Conservation (phyloP, 495 filamentous ascomycete genomes). For the Articulospora tetracladia region DNA sequence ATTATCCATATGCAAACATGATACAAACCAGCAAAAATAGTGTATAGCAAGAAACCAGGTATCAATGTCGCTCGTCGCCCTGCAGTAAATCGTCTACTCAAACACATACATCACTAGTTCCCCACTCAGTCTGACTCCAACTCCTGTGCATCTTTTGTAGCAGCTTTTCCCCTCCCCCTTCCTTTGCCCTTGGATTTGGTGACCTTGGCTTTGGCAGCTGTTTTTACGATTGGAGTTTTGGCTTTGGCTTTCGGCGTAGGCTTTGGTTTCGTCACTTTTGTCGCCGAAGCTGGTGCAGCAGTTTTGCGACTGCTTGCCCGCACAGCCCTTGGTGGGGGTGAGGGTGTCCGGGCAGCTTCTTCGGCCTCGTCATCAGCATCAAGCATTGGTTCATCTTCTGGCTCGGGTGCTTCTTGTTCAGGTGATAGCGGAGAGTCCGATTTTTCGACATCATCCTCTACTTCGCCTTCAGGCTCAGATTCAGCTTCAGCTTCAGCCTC, state of each 20-base stretch:
- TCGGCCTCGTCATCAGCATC: constrained; percentile 3
- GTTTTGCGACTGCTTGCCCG: not conserved
- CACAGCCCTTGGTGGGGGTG: not conserved
- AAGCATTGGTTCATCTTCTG: constrained; percentile 25
- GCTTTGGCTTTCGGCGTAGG: not conserved
- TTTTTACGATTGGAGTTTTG: not conserved
- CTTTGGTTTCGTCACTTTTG: not conserved
- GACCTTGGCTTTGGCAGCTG: not conserved
- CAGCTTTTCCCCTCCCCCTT: constrained; percentile 7
- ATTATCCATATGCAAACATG: not conserved
- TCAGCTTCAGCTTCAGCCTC: not conserved
- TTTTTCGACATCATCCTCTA: not conserved
- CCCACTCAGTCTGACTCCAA: not conserved
- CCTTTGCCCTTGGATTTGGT: constrained; percentile 3
- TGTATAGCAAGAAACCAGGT: not conserved
- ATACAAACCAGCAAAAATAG: not conserved
- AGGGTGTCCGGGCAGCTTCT: not conserved
- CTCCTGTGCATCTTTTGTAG: not conserved
- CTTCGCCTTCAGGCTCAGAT: not conserved
- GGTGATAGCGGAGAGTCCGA: not conserved
- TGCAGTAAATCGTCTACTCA: not conserved
- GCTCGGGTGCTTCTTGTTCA: constrained; percentile 8
- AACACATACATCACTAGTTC: not conserved
- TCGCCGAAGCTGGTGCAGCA: not conserved
- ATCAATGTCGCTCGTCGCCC: not conserved